phyloP scores from a whole-genome alignment of 2,329 filamentous ascomycete species.

The Fusarium secorum region DNA sequence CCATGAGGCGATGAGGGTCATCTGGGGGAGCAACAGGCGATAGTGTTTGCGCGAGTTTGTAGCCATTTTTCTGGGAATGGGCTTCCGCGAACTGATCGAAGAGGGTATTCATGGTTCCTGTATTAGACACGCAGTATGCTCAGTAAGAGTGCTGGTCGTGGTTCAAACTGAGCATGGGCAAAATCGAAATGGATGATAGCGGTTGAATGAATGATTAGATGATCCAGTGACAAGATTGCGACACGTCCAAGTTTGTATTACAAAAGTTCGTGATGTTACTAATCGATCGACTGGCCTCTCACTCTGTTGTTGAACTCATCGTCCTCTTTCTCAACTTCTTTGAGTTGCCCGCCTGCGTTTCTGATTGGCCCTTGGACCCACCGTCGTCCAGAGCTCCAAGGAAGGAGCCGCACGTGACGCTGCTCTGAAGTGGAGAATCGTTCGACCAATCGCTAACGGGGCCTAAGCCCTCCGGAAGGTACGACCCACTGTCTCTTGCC shows the following conservation, averaged over 20 bases:
- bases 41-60: constrained; percentile 76
- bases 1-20: constrained; percentile 71
- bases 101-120: constrained; percentile 70
- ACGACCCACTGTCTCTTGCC: constrained; percentile 45
- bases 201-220: not conserved
- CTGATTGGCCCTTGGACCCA: constrained; percentile 39
- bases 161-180: not conserved
- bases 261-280: constrained; percentile 2
- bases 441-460: constrained; percentile 47
- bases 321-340: constrained; percentile 24
- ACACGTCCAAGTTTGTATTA: not conserved
- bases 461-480: constrained; percentile 49
- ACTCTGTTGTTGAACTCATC: constrained; percentile 26
- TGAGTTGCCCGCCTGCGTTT: not conserved
- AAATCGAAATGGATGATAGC: not conserved
- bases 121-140: constrained; percentile 7
- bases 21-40: constrained; percentile 71
- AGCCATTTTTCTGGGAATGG: constrained; percentile 71
- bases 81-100: constrained; percentile 78
- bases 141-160: not conserved
- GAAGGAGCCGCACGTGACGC: constrained; percentile 39
- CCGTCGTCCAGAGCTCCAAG: not conserved
- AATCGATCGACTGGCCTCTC: constrained; percentile 15
- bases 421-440: constrained; percentile 8
- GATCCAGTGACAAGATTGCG: not conserved